A percentile compares a stretch with the other conserved stretches of the same genome.
Conservation (phyloP, 257 asterid genomes). For the Plantago elongata region DNA sequence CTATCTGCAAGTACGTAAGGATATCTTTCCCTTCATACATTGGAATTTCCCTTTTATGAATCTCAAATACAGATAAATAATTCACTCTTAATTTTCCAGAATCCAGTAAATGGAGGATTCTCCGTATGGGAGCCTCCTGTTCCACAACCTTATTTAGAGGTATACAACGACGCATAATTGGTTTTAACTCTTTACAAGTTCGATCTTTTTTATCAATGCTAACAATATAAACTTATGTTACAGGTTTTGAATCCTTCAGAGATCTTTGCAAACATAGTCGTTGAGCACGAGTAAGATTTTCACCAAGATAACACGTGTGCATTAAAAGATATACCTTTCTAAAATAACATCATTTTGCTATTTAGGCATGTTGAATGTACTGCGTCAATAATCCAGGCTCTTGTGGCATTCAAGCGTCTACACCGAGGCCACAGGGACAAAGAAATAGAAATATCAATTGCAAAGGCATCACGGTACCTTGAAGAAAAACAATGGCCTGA, state of each 20-base stretch:
- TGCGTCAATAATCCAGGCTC: slow-evolving; percentile 49
- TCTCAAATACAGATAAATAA: not conserved
- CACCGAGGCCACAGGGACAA: slow-evolving; percentile 67
- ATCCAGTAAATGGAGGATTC: slow-evolving; percentile 52
- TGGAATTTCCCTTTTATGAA: not conserved
- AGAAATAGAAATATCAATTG: slow-evolving; percentile 55
- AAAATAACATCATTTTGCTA: not conserved
- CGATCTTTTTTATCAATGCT: not conserved
- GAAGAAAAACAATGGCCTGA: slow-evolving; percentile 64
- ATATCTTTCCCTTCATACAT: not conserved
- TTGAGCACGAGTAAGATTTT: slow-evolving; percentile 65
- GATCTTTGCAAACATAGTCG: slow-evolving; percentile 76
- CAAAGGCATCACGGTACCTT: slow-evolving; percentile 43
- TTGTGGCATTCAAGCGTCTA: slow-evolving; percentile 54
- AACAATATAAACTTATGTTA: not conserved
- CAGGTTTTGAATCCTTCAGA: slow-evolving; percentile 76
- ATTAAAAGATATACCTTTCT: not conserved
- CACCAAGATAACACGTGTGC: not conserved
- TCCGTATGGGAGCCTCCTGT: slow-evolving; percentile 59
- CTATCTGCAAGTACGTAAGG: slow-evolving; percentile 43
- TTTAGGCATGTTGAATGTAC: slow-evolving; percentile 70
- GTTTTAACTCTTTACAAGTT: not conserved
- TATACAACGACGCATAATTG: slow-evolving; percentile 4
- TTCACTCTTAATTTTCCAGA: slow-evolving; percentile 19
- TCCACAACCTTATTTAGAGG: slow-evolving; percentile 67